phyloP scores from a whole-genome alignment of 345 rosid species.

The Firmiana major region DNA sequence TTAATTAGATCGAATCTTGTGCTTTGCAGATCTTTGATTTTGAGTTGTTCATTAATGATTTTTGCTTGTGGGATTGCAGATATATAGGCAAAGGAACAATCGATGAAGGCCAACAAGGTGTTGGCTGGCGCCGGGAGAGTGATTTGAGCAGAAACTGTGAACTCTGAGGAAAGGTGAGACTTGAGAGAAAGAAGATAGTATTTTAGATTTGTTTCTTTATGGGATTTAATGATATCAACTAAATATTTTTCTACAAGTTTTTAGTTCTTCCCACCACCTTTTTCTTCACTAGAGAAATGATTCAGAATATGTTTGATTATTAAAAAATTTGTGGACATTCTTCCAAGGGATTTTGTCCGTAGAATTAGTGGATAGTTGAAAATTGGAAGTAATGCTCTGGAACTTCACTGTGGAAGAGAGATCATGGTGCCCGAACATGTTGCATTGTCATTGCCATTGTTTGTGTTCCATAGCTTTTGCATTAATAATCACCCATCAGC shows the following conservation, averaged over 20 bases:
- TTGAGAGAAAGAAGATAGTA: neutral
- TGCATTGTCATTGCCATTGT: constrained; percentile 23
- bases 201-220: constrained; percentile 1
- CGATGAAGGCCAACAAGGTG: neutral
- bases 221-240: constrained; percentile 16
- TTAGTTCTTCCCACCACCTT: constrained; percentile 17
- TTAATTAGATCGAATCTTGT: constrained; percentile 17
- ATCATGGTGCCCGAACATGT: constrained; percentile 22
- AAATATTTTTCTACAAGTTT: constrained; percentile 3
- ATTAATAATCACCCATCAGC: neutral
- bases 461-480: neutral
- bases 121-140: neutral
- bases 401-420: constrained; percentile 11
- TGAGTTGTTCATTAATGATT: neutral
- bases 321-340: constrained; percentile 18
- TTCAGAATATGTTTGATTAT: constrained; percentile 17
- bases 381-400: constrained; percentile 13
- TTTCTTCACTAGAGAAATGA: constrained; percentile 24
- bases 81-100: neutral
- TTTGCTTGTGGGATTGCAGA: constrained; percentile 7
- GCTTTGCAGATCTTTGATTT: constrained; percentile 17
- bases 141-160: neutral
- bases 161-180: neutral
- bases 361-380: constrained; percentile 26
- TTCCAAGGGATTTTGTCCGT: constrained; percentile 14